Evolutionary conservation across 163 green algal species (phyloP), one percentile per base, ranked within the genome.

Genomic region (Scenedesmus sp.): DNA sequence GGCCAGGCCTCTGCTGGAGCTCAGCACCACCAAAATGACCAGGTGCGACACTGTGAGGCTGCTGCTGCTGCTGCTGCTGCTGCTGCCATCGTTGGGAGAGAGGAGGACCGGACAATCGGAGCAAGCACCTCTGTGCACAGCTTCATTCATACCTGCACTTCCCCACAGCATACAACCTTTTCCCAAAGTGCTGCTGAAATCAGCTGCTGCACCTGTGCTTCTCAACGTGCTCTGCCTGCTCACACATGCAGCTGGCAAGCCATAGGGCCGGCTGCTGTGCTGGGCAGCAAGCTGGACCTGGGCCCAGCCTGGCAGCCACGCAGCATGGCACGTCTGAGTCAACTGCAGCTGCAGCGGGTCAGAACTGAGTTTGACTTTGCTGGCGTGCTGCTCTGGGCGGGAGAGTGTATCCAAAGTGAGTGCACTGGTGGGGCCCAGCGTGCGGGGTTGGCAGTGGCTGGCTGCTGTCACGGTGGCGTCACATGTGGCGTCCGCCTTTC

Each of bases 381-480:
- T 43, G 86, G 86, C 6, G 76, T 90, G 73, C 72, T 90, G 86
- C 33, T 90, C 16, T 90, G 51, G 78, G 86, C 73, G 20, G 86
- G 49, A 51, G 86, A 89, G 65, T 61, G 83, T 0, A 70, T 46
- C 24, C 51, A 44, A 82, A 44, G 84, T 89, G 43, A 56, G 46
- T 56, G 10, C 46, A 56, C n/a, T n/a, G n/a, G n/a, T n/a, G n/a
- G n/a, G n/a, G n/a, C n/a, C n/a, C n/a, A n/a, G n/a, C n/a, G n/a
- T n/a, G n/a, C n/a, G n/a, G n/a, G n/a, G 46, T 10, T 56, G 46
- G 46, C 46, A 56, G 10, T 10, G 7, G 10, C 46, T 56, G 7
- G 46, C 46, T n/a, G n/a, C n/a, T n/a, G n/a, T n/a, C n/a, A n/a
- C n/a, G n/a, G n/a, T n/a, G n/a, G n/a, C n/a, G n/a, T n/a, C n/a